phyloP scores from a whole-genome alignment of 345 rosid genomes.

The Nasturtium officinale region DNA sequence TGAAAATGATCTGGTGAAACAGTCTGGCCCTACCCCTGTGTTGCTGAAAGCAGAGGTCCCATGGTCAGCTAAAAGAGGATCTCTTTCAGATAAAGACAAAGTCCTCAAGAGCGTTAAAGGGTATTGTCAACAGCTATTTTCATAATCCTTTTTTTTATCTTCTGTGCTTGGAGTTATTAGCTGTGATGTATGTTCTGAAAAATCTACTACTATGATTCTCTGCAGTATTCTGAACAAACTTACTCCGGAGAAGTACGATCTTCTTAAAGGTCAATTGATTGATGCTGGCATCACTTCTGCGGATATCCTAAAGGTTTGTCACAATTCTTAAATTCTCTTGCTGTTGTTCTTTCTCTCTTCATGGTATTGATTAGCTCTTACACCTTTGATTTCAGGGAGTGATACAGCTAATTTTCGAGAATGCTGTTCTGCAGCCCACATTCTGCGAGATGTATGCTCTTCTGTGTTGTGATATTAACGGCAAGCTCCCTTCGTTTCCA shows the following conservation, averaged over 20 bases:
- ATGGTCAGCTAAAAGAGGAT: conserved; percentile 62
- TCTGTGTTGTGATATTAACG: conserved; percentile 76
- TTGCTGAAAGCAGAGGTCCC: conserved; percentile 72
- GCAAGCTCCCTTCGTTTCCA: conserved; percentile 75
- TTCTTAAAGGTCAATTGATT: conserved; percentile 83
- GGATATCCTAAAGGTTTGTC: conserved; percentile 63
- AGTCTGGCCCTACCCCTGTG: conserved; percentile 62
- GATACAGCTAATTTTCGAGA: conserved; percentile 76
- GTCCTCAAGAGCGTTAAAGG: conserved; percentile 74
- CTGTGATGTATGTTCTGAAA: neutral
- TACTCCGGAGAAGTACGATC: conserved; percentile 82
- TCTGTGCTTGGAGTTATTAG: conserved; percentile 1
- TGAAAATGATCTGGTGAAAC: conserved; percentile 23
- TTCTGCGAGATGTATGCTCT: conserved; percentile 91
- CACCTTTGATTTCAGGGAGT: conserved; percentile 62
- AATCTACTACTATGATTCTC: conserved; percentile 14
- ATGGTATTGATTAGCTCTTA: neutral
- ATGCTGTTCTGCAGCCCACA: conserved; percentile 92
- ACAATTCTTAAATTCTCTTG: neutral
- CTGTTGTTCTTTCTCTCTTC: neutral
- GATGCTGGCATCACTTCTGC: conserved; percentile 78
- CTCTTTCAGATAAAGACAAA: conserved; percentile 58
- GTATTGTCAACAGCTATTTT: conserved; percentile 40
- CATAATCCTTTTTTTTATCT: neutral
- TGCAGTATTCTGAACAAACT: conserved; percentile 83